A percentile compares a stretch with the other conserved stretches of the same genome.
Evolutionary conservation across 352 stramenopile genomes (phyloP).

Genomic region (Phytophthora brassicae): DNA sequence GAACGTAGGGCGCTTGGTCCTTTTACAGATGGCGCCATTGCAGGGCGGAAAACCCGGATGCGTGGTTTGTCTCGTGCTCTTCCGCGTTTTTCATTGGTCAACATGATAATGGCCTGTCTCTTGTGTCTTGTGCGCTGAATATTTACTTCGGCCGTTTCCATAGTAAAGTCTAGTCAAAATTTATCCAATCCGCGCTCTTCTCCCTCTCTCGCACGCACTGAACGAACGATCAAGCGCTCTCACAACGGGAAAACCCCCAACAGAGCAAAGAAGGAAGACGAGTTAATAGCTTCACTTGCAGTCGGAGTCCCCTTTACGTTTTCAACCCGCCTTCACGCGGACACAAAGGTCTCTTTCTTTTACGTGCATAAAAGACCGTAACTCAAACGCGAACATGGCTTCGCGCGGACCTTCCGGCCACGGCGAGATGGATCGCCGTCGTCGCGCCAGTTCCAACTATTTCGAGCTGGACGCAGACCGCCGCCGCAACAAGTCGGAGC

Average conservation of each 20-base stretch:
- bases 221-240: constrained; percentile 11
- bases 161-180: constrained; percentile 9
- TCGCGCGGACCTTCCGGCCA: constrained; percentile 34
- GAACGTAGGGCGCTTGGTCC: constrained; percentile 5
- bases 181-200: constrained; percentile 7
- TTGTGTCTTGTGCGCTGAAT: constrained; percentile 23
- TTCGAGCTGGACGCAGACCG: constrained; percentile 79
- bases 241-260: constrained; percentile 33
- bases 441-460: constrained; percentile 81
- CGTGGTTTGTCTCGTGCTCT: constrained; percentile 19
- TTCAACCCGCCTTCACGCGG: constrained; percentile 1
- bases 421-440: constrained; percentile 43
- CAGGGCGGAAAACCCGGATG: constrained; percentile 20
- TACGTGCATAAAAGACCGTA: too few relatives aligned
- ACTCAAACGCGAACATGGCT: constrained; percentile 19
- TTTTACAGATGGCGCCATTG: constrained; percentile 15
- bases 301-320: constrained; percentile 22
- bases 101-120: constrained; percentile 8
- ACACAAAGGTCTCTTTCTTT: neutral
- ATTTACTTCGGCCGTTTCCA: constrained; percentile 27
- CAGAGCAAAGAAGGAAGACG: constrained; percentile 17
- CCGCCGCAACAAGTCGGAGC: constrained; percentile 72
- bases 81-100: constrained; percentile 8
- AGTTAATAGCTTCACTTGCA: too few relatives aligned
- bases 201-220: constrained; percentile 23